Base-by-base conservation (phyloP, 257 asterid genomes). In the Solanum chmielewskii region DNA sequence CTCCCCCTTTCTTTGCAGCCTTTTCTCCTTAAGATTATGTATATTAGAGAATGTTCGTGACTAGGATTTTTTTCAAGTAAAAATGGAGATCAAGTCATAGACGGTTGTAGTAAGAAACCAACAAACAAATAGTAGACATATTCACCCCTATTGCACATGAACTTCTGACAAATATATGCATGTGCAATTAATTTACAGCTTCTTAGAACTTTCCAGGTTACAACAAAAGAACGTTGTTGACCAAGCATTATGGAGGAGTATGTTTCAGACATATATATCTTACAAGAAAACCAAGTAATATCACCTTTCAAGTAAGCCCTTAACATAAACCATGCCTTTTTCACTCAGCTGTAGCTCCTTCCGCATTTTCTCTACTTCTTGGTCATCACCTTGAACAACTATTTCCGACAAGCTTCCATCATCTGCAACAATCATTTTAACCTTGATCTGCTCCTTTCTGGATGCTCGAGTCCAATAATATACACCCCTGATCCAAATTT, bases 391-490 rank as follows among this genome's bases (percentile, higher is more conserved):
- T 90, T 94, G 98, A 64, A 94, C 98, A 41, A 93, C 52, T 39
- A 97, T 90, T 90, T 97, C 98, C 4, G 95, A 91, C 82, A 95
- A 83, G 45, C 84, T 93, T 64, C 97, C 98, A n/a, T 94, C 93
- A 0, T 95, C 94, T 12, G 76, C 98, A 45, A 97, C 91, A 49
- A 86, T 84, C 93, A 97, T 91, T 87, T 93, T 95, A 83, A 97
- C 99, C 96, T 94, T 94, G 66, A 97, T 93, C 93, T 95, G 94
- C 93, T 97, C 99, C 94, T 94, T 97, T 75, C 98, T 90, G 1
- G 98, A 94, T 44, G 99, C 98, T 84, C 94, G 93, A 60, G 91
- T 95, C 98, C 99, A 97, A 44, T 97, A 97, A 91, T 97, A 97
- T 42, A 84, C 90, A 64, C 99, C 98, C 80, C 99, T 97, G 98